Base-by-base conservation (phyloP, 768 basidiomycete genomes). In the Pleurotus ostreatus region DNA sequence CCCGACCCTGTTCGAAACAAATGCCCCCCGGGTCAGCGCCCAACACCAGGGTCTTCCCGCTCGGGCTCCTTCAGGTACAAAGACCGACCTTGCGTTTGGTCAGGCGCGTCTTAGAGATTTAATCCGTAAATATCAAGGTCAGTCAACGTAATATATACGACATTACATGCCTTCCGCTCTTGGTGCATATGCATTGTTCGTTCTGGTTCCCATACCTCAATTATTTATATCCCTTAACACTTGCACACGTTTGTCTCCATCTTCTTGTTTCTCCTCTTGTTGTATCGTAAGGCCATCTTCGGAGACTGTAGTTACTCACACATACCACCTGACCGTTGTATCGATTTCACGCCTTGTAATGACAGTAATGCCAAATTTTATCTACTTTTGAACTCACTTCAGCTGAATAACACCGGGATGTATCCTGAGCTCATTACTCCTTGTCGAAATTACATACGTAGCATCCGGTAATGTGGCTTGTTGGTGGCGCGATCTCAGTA, bases 51-150 rank as follows among this genome's bases (percentile, higher is more conserved):
- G 44, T 22, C 65, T 9, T 46, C 61, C 30, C 62, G 64, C 39
- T 51, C 57, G 11, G 56, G 66, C 63, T 5, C 61, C 71, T 9
- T 58, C 70, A 41, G 56, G 62, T 43, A 67, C 68, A 60, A 62
- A 67, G 39, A 71, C 72, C 1, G 85, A 88, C 40, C 67, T 87
- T 56, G 86, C 82, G 8, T 90, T 91, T 71, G 89, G 89, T 12
- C 85, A 91, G 68, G 88, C 89, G 12, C 75, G 85, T 58, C 69
- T 92, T 61, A 74, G 88, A 55, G 89, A 91, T 70, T 72, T 92
- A 59, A 92, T 92, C 66, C 86, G 84, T 80, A 88, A 89, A 63
- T 92, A 91, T 66, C 89, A 92, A 70, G 75, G 75, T 46, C 67
- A 68, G 55, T 59, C 64, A 25, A 61, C 60, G 39, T 68, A 60